A percentile compares a stretch with the other conserved stretches of the same genome.
Conservation (phyloP, 2,329 filamentous ascomycete species). For the Clonostachys sp. region DNA sequence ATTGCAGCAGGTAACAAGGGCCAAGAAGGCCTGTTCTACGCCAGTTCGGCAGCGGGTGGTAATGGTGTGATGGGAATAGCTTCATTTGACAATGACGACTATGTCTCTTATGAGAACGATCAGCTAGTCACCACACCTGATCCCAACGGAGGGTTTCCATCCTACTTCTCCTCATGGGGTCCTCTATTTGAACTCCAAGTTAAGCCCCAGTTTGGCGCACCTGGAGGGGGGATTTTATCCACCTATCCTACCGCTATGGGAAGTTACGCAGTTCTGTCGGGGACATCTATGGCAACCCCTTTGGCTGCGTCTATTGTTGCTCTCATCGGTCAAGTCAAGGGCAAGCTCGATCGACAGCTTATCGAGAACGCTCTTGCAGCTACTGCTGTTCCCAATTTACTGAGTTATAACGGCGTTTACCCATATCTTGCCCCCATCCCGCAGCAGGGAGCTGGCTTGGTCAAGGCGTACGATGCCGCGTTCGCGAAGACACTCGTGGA, state of each 20-base stretch:
- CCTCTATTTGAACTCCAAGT: constrained; percentile 54
- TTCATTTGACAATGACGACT: constrained; percentile 38
- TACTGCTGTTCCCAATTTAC: constrained; percentile 41
- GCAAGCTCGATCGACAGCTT: constrained; percentile 40
- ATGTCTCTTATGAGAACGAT: constrained; percentile 35
- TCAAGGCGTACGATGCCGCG: constrained; percentile 56
- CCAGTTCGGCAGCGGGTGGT: constrained; percentile 41
- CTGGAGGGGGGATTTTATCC: constrained; percentile 54
- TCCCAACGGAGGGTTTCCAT: constrained; percentile 47
- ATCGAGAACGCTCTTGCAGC: constrained; percentile 45
- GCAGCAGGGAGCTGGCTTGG: constrained; percentile 56
- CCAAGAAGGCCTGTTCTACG: constrained; percentile 39
- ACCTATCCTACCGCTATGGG: constrained; percentile 44
- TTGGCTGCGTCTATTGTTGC: constrained; percentile 50
- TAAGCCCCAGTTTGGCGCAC: constrained; percentile 50
- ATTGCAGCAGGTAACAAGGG: constrained; percentile 49
- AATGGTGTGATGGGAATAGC: constrained; percentile 41
- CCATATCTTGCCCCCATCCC: constrained; percentile 45
- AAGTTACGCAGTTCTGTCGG: constrained; percentile 46
- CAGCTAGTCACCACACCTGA: constrained; percentile 46
- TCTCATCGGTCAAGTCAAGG: constrained; percentile 45
- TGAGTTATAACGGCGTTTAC: constrained; percentile 33
- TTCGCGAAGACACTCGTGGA: constrained; percentile 48
- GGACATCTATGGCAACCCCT: constrained; percentile 58
- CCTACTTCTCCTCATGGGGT: constrained; percentile 53